Percentiles rank a stretch among this genome's conserved stretches.
phyloP scores from a whole-genome alignment of 805 yeast genomes.

The Maudiozyma bulderi region DNA sequence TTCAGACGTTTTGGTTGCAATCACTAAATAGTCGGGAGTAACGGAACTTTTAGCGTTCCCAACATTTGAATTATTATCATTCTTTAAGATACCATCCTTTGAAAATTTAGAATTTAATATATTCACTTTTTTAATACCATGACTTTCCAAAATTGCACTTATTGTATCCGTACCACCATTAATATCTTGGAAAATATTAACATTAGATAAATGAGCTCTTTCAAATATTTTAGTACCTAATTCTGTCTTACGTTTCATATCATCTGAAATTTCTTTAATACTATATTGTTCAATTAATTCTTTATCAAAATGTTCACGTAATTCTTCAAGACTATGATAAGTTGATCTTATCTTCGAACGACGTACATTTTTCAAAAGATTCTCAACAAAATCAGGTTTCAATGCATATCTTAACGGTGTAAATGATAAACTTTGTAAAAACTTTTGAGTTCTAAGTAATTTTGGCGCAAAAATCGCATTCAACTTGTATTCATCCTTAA shows the following conservation, averaged over 20 bases:
- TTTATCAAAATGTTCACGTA: slow-evolving; percentile 10
- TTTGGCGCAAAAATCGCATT: slow-evolving; percentile 67
- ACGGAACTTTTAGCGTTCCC: background rate
- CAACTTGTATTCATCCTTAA: slow-evolving; percentile 22
- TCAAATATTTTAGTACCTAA: slow-evolving; percentile 15
- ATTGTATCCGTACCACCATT: slow-evolving; percentile 23
- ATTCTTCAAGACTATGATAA: background rate
- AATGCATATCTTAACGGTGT: slow-evolving; percentile 41
- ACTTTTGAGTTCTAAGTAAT: slow-evolving; percentile 75
- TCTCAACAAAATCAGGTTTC: slow-evolving; percentile 45
- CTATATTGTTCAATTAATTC: slow-evolving; percentile 19
- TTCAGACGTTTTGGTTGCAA: slow-evolving; percentile 24
- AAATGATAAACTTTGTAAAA: slow-evolving; percentile 57
- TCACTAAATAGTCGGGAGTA: slow-evolving; percentile 14
- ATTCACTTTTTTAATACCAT: slow-evolving; percentile 19
- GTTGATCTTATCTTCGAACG: background rate
- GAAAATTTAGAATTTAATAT: slow-evolving; percentile 13
- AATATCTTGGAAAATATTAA: slow-evolving; percentile 21
- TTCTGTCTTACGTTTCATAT: slow-evolving; percentile 10
- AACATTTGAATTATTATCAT: background rate
- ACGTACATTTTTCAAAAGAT: slow-evolving; percentile 32
- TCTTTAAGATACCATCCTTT: slow-evolving; percentile 8
- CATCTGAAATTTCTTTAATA: slow-evolving; percentile 28
- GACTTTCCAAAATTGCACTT: slow-evolving; percentile 18
- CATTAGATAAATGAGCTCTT: slow-evolving; percentile 12